Evolutionary conservation across 345 rosid species (phyloP).

Genomic region (Kandelia obovata): DNA sequence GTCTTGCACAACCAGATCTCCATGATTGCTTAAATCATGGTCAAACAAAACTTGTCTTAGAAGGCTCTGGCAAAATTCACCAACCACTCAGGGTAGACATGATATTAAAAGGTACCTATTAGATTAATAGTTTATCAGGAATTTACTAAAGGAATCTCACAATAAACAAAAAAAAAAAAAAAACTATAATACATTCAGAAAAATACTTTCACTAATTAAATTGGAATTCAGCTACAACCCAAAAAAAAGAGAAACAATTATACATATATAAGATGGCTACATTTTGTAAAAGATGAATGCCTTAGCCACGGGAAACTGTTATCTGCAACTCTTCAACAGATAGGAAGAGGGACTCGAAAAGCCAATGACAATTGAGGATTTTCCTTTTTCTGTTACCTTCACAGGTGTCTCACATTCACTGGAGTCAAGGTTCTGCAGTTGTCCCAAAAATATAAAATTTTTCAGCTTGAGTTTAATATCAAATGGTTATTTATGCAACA

Average conservation of each 20-base stretch:
- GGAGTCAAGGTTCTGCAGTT: constrained; percentile 78
- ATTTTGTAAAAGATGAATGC: constrained; percentile 5
- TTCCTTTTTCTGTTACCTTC: constrained; percentile 44
- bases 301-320: constrained; percentile 21
- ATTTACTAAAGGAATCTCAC: no score
- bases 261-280: constrained; percentile 17
- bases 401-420: constrained; percentile 87
- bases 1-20: no score
- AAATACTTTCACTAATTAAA: constrained; percentile 16
- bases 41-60: no score
- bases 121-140: no score
- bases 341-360: constrained; percentile 56
- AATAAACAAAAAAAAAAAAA: neutral
- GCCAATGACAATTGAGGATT: constrained; percentile 35
- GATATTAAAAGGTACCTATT: no score
- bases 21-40: no score
- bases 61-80: no score
- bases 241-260: constrained; percentile 7
- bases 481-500: neutral
- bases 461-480: no score
- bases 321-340: constrained; percentile 85
- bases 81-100: no score
- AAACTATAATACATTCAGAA: neutral
- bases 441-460: no score
- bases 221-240: constrained; percentile 4